Percentiles rank a stretch among this genome's conserved stretches.
Evolutionary conservation across 768 basidiomycete species (phyloP).

Genomic region (Ephemerocybe angulata): DNA sequence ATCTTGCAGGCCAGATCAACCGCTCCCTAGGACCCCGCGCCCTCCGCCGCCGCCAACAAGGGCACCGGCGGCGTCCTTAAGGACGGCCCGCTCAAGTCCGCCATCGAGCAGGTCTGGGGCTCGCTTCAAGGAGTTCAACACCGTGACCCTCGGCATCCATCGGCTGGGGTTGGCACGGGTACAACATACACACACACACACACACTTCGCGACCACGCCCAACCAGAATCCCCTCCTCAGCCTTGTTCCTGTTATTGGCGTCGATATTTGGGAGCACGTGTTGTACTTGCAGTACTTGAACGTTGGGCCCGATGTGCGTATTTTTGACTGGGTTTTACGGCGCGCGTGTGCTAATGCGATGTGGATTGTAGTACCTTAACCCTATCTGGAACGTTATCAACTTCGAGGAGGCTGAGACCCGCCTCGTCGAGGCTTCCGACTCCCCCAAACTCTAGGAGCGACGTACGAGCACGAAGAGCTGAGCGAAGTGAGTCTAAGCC

Average conservation of each 20-base stretch:
- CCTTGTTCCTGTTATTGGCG: constrained; percentile 80
- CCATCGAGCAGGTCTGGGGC: constrained; percentile 64
- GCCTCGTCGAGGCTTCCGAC: constrained; percentile 35
- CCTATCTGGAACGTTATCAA: constrained; percentile 97
- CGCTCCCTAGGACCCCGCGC: constrained; percentile 90
- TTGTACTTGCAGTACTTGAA: constrained; percentile 71
- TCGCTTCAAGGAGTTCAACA: constrained; percentile 80
- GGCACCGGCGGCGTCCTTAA: constrained; percentile 58
- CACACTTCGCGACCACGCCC: constrained; percentile 86
- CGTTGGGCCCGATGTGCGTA: neutral
- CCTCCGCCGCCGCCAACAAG: constrained; percentile 47
- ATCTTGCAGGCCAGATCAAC: constrained; percentile 77
- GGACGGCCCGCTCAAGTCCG: constrained; percentile 62
- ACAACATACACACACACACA: constrained; percentile 61
- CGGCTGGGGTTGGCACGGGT: constrained; percentile 95
- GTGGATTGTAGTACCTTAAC: constrained; percentile 72
- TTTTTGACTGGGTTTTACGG: neutral
- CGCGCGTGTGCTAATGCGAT: constrained; percentile 39
- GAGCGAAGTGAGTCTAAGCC: too few relatives aligned
- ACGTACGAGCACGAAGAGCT: too few relatives aligned
- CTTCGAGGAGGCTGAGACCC: constrained; percentile 85
- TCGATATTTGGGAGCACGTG: constrained; percentile 96
- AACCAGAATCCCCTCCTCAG: constrained; percentile 57
- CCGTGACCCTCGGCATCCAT: constrained; percentile 80
- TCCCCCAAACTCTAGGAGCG: constrained; percentile 18